phyloP scores from a whole-genome alignment of 441 rosid species.

The Dalechampia spathulata region DNA sequence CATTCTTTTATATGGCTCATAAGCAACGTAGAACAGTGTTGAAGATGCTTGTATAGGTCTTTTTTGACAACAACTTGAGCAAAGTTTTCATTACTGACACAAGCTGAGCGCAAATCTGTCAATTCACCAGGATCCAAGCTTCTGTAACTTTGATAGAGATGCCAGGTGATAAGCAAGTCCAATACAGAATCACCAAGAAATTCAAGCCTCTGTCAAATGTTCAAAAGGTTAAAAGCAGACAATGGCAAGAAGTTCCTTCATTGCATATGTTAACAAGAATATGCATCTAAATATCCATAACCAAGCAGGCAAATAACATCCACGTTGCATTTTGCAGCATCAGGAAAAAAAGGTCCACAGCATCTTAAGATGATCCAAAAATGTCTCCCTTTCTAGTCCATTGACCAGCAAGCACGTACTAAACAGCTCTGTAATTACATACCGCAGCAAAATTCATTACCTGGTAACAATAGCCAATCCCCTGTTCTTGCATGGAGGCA shows the following conservation, averaged over 20 bases:
- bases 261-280: background rate
- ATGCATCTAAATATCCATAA: conserved; percentile 1
- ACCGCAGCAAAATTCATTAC: conserved; percentile 26
- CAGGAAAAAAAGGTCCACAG: no score
- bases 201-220: conserved; percentile 72
- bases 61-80: conserved; percentile 68
- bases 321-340: no score
- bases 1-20: conserved; percentile 54
- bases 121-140: conserved; percentile 78
- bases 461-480: conserved; percentile 56
- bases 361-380: background rate
- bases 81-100: conserved; percentile 77
- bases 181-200: conserved; percentile 88
- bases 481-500: conserved; percentile 42
- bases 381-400: background rate
- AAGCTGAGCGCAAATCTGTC: conserved; percentile 90
- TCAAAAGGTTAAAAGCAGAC: conserved; percentile 15
- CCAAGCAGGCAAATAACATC: no score
- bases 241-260: conserved; percentile 10
- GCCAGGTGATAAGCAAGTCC: conserved; percentile 78
- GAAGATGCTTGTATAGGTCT: conserved; percentile 59
- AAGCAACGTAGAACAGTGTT: conserved; percentile 39
- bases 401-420: background rate
- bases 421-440: background rate
- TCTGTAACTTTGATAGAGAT: conserved; percentile 61